Evolutionary conservation across 208 protist species (phyloP).

Genomic region (Acanthamoeba healyi): DNA sequence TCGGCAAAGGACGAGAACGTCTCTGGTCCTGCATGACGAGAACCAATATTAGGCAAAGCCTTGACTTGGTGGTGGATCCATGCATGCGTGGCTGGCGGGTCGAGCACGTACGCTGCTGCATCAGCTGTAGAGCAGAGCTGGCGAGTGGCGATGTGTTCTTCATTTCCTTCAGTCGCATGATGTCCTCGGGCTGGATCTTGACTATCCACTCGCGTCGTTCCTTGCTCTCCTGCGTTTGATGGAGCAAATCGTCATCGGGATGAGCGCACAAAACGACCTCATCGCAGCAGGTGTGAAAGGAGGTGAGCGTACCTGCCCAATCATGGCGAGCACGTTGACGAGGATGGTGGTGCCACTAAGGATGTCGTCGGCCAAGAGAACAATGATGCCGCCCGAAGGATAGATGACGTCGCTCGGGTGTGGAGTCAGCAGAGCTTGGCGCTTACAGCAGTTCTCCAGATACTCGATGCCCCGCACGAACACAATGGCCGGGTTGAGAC

Average conservation of each 20-base stretch:
- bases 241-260: too few species aligned
- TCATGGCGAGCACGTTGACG: not conserved
- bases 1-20: slow-evolving; percentile 16
- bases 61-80: too few species aligned
- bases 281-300: too few species aligned
- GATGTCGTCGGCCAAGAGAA: slow-evolving; percentile 19
- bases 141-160: slow-evolving; percentile 10
- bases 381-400: slow-evolving; percentile 57
- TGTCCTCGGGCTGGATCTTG: slow-evolving; percentile 62
- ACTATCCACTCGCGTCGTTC: slow-evolving; percentile 41
- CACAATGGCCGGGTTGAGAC: slow-evolving; percentile 33
- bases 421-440: not conserved
- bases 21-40: slow-evolving; percentile 35
- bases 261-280: too few species aligned
- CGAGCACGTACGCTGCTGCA: slow-evolving; percentile 26
- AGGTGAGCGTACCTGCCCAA: not conserved
- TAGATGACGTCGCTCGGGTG: slow-evolving; percentile 26
- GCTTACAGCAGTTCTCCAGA: slow-evolving; percentile 61
- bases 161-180: slow-evolving; percentile 18
- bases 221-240: not conserved
- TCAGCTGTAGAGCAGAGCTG: slow-evolving; percentile 14
- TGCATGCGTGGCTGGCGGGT: not conserved
- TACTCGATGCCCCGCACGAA: slow-evolving; percentile 63
- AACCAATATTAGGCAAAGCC: too few species aligned
- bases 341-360: not conserved